Conservation (phyloP, 257 asterid species). For the Solanum appendiculatum region DNA sequence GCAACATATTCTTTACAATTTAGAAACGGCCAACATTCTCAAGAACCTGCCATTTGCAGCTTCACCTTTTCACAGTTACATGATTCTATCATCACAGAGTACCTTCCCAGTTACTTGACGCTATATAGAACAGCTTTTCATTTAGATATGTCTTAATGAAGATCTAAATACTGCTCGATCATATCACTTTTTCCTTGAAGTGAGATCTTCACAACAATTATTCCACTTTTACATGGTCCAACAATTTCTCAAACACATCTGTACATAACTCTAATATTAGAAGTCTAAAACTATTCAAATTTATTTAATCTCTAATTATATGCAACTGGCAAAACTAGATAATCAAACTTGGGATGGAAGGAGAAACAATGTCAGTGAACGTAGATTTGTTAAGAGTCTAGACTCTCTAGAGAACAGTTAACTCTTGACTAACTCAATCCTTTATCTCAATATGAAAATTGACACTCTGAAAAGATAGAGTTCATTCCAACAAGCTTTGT, state of each 20-base stretch:
- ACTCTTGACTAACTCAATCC: not conserved
- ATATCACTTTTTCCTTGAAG: not conserved
- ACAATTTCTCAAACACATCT: not conserved
- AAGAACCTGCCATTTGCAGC: not conserved
- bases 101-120: not conserved
- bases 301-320: not conserved
- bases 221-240: not conserved
- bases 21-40: not conserved
- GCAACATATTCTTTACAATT: not conserved
- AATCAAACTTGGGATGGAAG: not conserved
- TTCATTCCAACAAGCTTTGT: not conserved
- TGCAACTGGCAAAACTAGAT: not conserved
- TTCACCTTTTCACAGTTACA: not conserved
- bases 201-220: not conserved
- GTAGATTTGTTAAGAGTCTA: not conserved
- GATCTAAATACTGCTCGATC: not conserved
- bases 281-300: not conserved
- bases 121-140: not conserved
- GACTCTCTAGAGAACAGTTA: not conserved
- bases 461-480: not conserved
- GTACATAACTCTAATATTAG: not conserved
- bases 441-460: not conserved
- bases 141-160: not conserved
- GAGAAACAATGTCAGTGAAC: not conserved
- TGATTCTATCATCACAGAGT: not conserved